A percentile compares a stretch with the other conserved stretches of the same genome.
Evolutionary conservation across 768 basidiomycete species (phyloP).

Genomic region (Asterophora parasitica): DNA sequence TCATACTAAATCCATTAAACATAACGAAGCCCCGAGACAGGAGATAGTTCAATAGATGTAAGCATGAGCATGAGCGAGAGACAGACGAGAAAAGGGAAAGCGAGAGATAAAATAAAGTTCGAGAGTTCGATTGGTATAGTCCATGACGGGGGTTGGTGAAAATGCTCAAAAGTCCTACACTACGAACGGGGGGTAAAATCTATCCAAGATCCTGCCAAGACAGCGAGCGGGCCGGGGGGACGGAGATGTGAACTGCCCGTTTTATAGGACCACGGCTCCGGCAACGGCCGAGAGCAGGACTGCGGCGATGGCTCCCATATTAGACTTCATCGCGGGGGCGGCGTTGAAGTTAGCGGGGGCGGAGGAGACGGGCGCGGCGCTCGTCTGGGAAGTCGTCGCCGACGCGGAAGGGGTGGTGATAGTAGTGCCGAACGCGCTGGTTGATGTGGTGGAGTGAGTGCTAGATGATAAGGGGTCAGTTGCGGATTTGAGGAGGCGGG

Average conservation of each 20-base stretch:
- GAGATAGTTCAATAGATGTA: not conserved
- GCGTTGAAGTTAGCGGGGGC: slow-evolving; percentile 21
- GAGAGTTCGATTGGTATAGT: not conserved
- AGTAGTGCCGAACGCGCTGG: slow-evolving; percentile 15
- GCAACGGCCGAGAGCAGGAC: slow-evolving; percentile 41
- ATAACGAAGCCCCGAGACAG: not conserved
- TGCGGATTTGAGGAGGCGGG: not conserved
- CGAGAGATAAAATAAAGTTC: no score
- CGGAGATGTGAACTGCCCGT: not conserved
- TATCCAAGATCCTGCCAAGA: not conserved
- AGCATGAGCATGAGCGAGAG: not conserved
- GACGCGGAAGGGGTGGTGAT: slow-evolving; percentile 13
- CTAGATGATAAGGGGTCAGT: not conserved
- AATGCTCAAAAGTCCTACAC: not conserved
- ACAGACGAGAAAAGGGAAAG: not conserved
- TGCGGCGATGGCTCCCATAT: slow-evolving; percentile 28
- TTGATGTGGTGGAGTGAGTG: not conserved
- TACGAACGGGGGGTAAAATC: not conserved
- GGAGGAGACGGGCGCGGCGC: slow-evolving; percentile 9
- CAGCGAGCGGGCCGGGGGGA: not conserved
- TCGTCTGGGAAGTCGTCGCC: slow-evolving; percentile 10
- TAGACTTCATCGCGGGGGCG: slow-evolving; percentile 28
- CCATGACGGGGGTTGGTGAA: not conserved
- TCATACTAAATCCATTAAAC: slow-evolving; percentile 1
- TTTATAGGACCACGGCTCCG: slow-evolving; percentile 36